These are phyloP conservation scores for Monosporascus cannonballus DNA, from an alignment of 2,329 filamentous ascomycete genomes.

Conservation along the genomic window DNA sequence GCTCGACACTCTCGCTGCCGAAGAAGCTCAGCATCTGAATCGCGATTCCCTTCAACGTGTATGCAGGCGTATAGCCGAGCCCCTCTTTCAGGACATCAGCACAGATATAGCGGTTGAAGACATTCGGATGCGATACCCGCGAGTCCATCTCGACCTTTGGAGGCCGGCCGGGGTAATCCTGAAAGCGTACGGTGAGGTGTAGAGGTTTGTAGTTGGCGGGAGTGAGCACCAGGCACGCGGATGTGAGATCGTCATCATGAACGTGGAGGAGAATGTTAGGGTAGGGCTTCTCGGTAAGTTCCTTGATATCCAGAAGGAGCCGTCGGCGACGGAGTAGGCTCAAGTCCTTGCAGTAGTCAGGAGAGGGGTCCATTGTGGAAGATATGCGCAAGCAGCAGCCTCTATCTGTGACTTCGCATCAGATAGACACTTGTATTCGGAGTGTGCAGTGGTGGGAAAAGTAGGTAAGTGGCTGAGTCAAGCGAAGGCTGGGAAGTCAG, in stretches of 20 bases:
- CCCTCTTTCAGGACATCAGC: constrained; percentile 37
- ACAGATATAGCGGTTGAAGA: constrained; percentile 38
- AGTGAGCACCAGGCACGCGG: constrained; percentile 37
- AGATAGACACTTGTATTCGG: too few species aligned
- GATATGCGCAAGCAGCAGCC: too few species aligned
- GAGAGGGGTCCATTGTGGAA: too few species aligned
- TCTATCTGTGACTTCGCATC: too few species aligned
- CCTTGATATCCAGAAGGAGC: constrained; percentile 37
- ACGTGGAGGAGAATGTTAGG: constrained; percentile 37
- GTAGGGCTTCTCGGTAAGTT: constrained; percentile 38
- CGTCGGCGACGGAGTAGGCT: constrained; percentile 15
- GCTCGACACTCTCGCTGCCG: constrained; percentile 38
- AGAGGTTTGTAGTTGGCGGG: constrained; percentile 31
- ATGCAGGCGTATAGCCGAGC: constrained; percentile 42
- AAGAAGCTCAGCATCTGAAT: constrained; percentile 50
- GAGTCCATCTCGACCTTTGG: constrained; percentile 36
- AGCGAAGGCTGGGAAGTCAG: too few species aligned
- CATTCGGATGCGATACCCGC: constrained; percentile 36
- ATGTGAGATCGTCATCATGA: constrained; percentile 27
- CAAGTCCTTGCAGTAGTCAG: too few species aligned
- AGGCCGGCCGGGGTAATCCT: constrained; percentile 32
- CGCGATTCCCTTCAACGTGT: constrained; percentile 42
- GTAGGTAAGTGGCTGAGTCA: too few species aligned
- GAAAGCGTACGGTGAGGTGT: constrained; percentile 37
- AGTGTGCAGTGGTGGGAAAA: too few species aligned